Evolutionary conservation across 2,329 filamentous ascomycete genomes (phyloP).

Genomic region (Alternaria gansuensis): DNA sequence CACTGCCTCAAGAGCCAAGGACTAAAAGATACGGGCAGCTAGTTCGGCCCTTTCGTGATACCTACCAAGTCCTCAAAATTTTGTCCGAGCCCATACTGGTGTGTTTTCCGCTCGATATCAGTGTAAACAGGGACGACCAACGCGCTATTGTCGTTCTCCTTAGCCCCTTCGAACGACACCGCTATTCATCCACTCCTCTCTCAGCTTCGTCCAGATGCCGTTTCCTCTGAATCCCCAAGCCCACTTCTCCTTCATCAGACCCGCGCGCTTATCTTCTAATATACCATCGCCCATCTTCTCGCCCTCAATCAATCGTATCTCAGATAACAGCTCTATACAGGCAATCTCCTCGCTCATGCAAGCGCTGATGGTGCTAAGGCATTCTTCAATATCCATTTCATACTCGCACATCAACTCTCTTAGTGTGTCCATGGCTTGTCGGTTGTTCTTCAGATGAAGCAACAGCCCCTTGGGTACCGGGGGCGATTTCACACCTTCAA

Average conservation of each 20-base stretch:
- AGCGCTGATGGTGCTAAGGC: conserved; percentile 17
- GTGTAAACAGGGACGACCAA: neutral
- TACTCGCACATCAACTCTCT: conserved; percentile 19
- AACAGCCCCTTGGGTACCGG: conserved; percentile 1
- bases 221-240: conserved; percentile 31
- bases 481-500: conserved; percentile 22
- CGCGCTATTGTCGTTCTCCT: neutral
- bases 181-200: conserved; percentile 30
- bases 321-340: conserved; percentile 21
- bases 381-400: conserved; percentile 26
- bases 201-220: conserved; percentile 21
- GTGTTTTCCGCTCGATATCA: neutral
- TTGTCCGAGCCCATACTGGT: neutral
- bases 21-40: neutral
- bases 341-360: conserved; percentile 35
- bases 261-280: conserved; percentile 16
- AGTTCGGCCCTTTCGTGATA: neutral
- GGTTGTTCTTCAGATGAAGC: conserved; percentile 19
- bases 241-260: conserved; percentile 26
- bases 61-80: neutral
- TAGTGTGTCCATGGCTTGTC: conserved; percentile 11
- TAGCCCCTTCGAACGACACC: conserved; percentile 16
- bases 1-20: conserved; percentile 15
- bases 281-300: conserved; percentile 5
- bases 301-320: conserved; percentile 9